These are phyloP conservation scores for Mikania micrantha DNA, from an alignment of 129 eudicot genomes.

Conservation along the genomic window DNA sequence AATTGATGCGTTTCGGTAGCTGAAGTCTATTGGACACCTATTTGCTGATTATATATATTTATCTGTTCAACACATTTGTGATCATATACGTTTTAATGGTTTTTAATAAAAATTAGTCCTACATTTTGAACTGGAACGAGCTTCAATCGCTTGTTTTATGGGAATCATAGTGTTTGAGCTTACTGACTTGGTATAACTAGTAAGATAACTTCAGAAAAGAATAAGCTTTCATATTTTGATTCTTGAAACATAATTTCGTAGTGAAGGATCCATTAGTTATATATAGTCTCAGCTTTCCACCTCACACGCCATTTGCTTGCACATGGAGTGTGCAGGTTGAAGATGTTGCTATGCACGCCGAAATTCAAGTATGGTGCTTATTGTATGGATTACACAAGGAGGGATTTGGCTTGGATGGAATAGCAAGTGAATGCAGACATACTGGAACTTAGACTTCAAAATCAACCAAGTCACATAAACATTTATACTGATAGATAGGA, in stretches of 20 bases:
- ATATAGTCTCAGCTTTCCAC: not conserved
- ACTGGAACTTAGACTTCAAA: not conserved
- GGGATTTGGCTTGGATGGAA: not conserved
- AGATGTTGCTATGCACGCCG: not conserved
- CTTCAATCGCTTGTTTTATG: not conserved
- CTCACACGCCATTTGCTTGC: not conserved
- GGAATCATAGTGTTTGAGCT: not conserved
- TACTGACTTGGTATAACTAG: not conserved
- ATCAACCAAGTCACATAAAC: not conserved
- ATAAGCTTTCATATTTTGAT: not conserved
- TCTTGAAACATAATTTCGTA: not conserved
- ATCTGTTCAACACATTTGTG: not conserved
- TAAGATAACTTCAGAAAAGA: not conserved
- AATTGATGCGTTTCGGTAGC: not conserved
- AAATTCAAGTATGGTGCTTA: not conserved
- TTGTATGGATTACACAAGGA: not conserved
- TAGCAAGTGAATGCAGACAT: not conserved
- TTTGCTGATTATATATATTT: not conserved
- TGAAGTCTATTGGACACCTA: not conserved
- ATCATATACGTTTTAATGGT: slow-evolving; percentile 1
- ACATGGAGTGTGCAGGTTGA: slow-evolving; percentile 1
- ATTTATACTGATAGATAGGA: not conserved
- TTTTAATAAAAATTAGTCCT: not conserved
- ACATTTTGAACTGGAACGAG: not conserved
- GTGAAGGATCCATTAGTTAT: not conserved